phyloP scores from a whole-genome alignment of 441 rosid species.

The Metrosideros polymorpha region DNA sequence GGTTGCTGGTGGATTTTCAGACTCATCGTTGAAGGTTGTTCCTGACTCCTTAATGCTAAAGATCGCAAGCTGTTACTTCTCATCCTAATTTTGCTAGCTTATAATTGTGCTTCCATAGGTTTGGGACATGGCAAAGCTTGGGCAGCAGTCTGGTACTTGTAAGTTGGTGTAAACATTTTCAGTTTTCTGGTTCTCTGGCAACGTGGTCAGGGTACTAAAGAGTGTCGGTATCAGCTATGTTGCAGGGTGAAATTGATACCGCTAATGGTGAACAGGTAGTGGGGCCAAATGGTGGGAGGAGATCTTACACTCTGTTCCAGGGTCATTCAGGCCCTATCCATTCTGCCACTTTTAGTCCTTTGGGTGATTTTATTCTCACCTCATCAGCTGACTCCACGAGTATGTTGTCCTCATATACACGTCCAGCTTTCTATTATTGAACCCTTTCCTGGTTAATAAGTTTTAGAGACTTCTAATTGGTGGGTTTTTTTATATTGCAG shows the following conservation, averaged over 20 bases:
- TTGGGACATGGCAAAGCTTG: conserved; percentile 98
- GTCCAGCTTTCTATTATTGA: not conserved
- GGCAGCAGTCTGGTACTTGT: conserved; percentile 59
- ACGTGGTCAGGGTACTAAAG: not conserved
- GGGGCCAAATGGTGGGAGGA: conserved; percentile 45
- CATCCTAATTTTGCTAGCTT: conserved; percentile 10
- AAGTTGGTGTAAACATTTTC: conserved; percentile 13
- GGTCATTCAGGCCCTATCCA: conserved; percentile 98
- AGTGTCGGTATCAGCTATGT: conserved; percentile 40
- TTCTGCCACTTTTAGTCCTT: conserved; percentile 82
- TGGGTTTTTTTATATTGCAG: not conserved
- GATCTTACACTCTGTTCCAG: conserved; percentile 60
- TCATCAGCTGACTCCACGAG: conserved; percentile 91
- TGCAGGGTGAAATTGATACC: conserved; percentile 66
- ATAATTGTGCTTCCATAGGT: conserved; percentile 34
- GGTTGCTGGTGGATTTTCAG: conserved; percentile 97
- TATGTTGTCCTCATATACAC: conserved; percentile 13
- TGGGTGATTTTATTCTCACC: conserved; percentile 86
- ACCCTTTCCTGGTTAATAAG: not conserved
- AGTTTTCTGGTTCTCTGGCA: not conserved
- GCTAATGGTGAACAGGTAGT: conserved; percentile 34
- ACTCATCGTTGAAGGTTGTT: conserved; percentile 85
- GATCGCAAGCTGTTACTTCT: conserved; percentile 4
- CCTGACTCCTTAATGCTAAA: not conserved
- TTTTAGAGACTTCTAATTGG: not conserved